These are phyloP conservation scores for Fusarium sp. DNA, from an alignment of 2,329 filamentous ascomycete genomes.

Conservation along the genomic window DNA sequence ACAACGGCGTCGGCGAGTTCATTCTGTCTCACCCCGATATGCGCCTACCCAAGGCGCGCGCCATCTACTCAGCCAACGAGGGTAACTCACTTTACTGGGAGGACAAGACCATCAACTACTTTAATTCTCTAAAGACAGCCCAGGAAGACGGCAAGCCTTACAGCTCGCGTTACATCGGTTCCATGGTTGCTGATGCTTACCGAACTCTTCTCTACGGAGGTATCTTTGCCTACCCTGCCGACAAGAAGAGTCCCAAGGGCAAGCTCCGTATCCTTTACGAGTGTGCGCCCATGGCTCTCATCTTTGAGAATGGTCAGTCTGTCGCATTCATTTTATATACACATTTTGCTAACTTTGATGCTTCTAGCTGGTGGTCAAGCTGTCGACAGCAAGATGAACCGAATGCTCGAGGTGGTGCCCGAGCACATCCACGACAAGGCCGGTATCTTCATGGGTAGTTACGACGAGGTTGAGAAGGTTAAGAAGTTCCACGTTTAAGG, in stretches of 20 bases:
- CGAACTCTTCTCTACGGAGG: constrained; percentile 94
- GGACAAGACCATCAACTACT: constrained; percentile 86
- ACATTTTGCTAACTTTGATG: constrained; percentile 42
- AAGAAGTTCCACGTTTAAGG: constrained; percentile 75
- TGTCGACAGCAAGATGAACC: constrained; percentile 87
- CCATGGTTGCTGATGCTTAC: constrained; percentile 99
- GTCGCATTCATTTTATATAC: neutral
- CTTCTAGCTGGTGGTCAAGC: constrained; percentile 86
- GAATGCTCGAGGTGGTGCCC: constrained; percentile 89
- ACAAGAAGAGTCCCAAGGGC: constrained; percentile 98
- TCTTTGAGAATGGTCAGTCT: constrained; percentile 93
- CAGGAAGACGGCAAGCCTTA: constrained; percentile 85
- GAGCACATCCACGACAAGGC: constrained; percentile 95
- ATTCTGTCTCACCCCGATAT: constrained; percentile 98
- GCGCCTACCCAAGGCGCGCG: constrained; percentile 80
- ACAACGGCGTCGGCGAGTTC: constrained; percentile 97
- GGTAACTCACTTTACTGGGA: constrained; percentile 98
- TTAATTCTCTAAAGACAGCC: constrained; percentile 87
- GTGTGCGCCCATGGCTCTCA: constrained; percentile 98
- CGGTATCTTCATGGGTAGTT: constrained; percentile 96
- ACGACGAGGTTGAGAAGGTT: constrained; percentile 95
- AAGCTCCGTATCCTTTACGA: constrained; percentile 98
- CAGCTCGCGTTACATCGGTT: constrained; percentile 93
- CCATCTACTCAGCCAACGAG: constrained; percentile 99
- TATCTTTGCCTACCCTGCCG: constrained; percentile 96